These are phyloP conservation scores for Hamamelis virginiana DNA, from an alignment of 164 flowering plant genomes.

Conservation along the genomic window DNA sequence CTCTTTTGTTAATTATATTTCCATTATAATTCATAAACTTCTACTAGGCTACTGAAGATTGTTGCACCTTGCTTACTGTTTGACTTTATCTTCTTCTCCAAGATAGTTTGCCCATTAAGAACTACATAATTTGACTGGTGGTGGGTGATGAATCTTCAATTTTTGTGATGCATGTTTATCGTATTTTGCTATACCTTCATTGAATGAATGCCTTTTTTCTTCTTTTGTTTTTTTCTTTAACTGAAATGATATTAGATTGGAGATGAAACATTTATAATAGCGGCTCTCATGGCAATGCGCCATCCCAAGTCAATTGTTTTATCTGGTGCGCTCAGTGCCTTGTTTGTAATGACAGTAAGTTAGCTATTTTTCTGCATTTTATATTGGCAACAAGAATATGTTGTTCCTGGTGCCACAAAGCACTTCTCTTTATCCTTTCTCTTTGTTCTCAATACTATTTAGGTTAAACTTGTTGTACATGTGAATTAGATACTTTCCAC, in stretches of 20 bases:
- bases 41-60: background rate
- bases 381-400: background rate
- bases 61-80: too few species aligned
- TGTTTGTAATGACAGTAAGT: conserved; percentile 98
- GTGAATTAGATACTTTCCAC: conserved; percentile 84
- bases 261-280: conserved; percentile 98
- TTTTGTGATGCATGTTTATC: too few species aligned
- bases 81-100: too few species aligned
- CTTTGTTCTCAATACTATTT: background rate
- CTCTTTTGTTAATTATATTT: background rate
- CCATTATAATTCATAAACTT: background rate
- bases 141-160: too few species aligned
- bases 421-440: background rate
- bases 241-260: conserved; percentile 68
- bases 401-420: background rate
- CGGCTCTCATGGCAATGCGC: conserved; percentile 99
- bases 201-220: too few species aligned
- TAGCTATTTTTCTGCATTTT: background rate
- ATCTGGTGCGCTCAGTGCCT: conserved; percentile 92
- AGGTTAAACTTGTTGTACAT: conserved; percentile 16
- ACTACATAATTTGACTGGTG: too few species aligned
- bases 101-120: too few species aligned
- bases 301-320: conserved; percentile 96
- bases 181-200: too few species aligned
- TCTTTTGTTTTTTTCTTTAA: conserved; percentile 1